Conservation (phyloP, 176 grass and related monocot genomes). For the Oryza australiensis region DNA sequence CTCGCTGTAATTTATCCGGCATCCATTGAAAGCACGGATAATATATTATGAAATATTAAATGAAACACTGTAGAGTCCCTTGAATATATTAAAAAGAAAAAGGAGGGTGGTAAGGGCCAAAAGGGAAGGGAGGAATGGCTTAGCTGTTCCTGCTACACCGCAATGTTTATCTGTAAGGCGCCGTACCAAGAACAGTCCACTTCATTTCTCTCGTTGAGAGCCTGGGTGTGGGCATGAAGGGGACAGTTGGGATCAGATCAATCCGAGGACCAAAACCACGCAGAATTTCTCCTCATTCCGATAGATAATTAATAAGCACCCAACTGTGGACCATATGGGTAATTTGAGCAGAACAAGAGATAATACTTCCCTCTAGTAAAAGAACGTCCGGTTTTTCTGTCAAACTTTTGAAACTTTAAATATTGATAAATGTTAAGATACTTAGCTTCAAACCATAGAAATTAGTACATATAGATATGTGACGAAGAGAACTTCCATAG, state of each 20-base stretch:
- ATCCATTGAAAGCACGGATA: background rate
- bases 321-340: conserved; percentile 33
- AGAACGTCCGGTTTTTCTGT: too few species aligned
- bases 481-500: too few species aligned
- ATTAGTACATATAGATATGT: too few species aligned
- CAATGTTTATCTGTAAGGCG: conserved; percentile 15
- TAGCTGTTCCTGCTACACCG: background rate
- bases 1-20: background rate
- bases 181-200: conserved; percentile 29
- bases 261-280: background rate
- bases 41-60: background rate
- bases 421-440: too few species aligned
- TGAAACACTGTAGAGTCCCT: background rate
- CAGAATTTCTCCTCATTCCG: background rate
- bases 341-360: too few species aligned
- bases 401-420: too few species aligned
- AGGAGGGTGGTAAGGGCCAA: background rate
- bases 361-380: too few species aligned
- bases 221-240: conserved; percentile 43
- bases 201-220: conserved; percentile 11
- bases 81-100: background rate
- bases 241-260: conserved; percentile 51
- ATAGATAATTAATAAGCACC: conserved; percentile 2
- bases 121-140: background rate
- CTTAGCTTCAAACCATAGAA: too few species aligned